Conservation (phyloP, 2,329 filamentous ascomycete species). For the Westerdykella sp. region DNA sequence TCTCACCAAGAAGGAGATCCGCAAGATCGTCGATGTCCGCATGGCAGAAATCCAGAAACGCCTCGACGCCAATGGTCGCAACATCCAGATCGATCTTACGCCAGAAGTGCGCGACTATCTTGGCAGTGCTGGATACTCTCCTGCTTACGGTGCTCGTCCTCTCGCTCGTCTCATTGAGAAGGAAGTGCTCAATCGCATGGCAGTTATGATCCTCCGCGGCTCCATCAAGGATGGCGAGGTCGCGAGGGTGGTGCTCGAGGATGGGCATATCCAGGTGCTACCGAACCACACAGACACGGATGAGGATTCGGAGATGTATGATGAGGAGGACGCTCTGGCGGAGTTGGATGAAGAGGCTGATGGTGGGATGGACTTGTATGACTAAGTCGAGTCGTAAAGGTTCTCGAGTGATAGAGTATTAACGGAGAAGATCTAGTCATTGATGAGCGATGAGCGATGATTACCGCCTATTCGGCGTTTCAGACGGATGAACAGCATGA, state of each 20-base stretch:
- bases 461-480: no score
- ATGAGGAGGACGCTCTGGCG: conserved; percentile 68
- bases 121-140: conserved; percentile 84
- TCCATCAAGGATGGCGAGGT: conserved; percentile 78
- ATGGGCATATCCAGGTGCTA: conserved; percentile 73
- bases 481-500: no score
- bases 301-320: conserved; percentile 66
- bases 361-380: conserved; percentile 58
- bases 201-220: conserved; percentile 82
- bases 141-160: conserved; percentile 88
- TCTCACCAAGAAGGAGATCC: conserved; percentile 80
- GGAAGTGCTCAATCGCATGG: conserved; percentile 89
- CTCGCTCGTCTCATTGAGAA: conserved; percentile 88
- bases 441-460: no score
- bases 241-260: conserved; percentile 70
- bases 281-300: conserved; percentile 72
- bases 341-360: conserved; percentile 54
- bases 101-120: conserved; percentile 89
- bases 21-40: conserved; percentile 90
- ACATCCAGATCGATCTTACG: conserved; percentile 75
- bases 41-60: conserved; percentile 86
- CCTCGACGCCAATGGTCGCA: conserved; percentile 75
- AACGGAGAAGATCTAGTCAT: no score
- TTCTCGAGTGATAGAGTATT: no score
- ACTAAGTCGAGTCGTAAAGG: conserved; percentile 33